Evolutionary conservation across 176 grass and related monocot species (phyloP), one percentile per base, ranked within the genome.

Genomic region (Paspalum vaginatum): DNA sequence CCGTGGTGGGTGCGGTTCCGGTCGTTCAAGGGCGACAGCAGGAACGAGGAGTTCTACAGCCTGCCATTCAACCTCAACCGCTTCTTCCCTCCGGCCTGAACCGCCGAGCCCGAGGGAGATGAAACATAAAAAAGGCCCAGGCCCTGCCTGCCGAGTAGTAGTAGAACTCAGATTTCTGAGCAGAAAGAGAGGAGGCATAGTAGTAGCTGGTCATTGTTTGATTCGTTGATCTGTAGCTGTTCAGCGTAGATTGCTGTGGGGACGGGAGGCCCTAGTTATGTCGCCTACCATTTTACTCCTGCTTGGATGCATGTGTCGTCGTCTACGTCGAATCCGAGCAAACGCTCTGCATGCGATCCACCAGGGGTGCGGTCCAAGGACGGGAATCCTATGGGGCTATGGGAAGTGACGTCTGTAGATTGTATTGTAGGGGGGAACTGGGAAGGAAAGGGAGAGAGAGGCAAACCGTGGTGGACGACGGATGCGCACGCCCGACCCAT

Each of bases 11-110:
- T 65, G 20, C 85, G 86, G 20, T 99, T 96, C 81, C 88, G 93
- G 68, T 84, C 91, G 37, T 99, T 96, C 90, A 96, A 95, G 68
- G 97, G 91, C 70, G 97, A 99, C 79, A 78, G 73, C 87, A 75
- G 97, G 79, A 99, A 93, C 78, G 93, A 93, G 86, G 97, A 99
- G 91, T 96, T 99, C 88, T 99, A 99, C 81, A 96, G 90, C 79
- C 75, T 99, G 16, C 97, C 97, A 0, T 99, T 99, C 88, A 96
- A 96, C 63, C 97, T 99, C 79, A 89, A 96, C 68, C 93, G 97
- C 51, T 99, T 99, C 86, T 99, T 99, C 82, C 97, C 96, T 24
- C 88, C 97, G 2, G 86, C 93, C 12, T 96, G 68, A 89, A 68
- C 53, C 38, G 44, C 32, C 41, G 39, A 7, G 2, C 32, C 32